phyloP scores from a whole-genome alignment of 495 filamentous ascomycete species.

The Schizothecium vesticola region DNA sequence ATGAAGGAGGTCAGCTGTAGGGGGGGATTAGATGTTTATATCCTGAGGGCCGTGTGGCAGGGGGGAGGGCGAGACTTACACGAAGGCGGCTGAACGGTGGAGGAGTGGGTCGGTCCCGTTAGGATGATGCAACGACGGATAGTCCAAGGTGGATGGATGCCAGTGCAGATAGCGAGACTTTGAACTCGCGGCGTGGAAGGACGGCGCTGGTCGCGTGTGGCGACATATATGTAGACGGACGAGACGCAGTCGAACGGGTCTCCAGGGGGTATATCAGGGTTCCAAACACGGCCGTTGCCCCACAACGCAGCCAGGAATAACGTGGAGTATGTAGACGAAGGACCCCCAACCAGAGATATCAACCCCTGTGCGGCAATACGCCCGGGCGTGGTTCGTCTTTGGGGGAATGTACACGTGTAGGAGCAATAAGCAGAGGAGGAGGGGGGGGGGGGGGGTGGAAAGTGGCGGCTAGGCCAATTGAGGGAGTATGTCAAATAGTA shows the following conservation, averaged over 20 bases:
- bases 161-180: conserved; percentile 7
- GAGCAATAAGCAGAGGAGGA: conserved; percentile 2
- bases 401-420: background rate
- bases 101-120: conserved; percentile 5
- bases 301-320: conserved; percentile 2
- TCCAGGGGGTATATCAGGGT: conserved; percentile 18
- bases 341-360: conserved; percentile 2
- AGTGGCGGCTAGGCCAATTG: background rate
- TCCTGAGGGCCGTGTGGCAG: background rate
- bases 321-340: conserved; percentile 10
- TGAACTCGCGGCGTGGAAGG: conserved; percentile 9
- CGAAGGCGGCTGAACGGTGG: conserved; percentile 7
- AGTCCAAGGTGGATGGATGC: conserved; percentile 7
- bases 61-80: conserved; percentile 6
- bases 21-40: background rate
- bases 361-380: conserved; percentile 3
- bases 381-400: background rate
- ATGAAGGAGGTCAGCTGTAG: background rate
- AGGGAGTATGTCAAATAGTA: conserved; percentile 3
- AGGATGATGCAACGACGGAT: conserved; percentile 21
- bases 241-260: background rate
- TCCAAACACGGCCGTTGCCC: background rate
- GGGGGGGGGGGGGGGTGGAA: background rate
- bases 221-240: conserved; percentile 22
- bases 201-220: conserved; percentile 10